Conservation (phyloP, 2,329 filamentous ascomycete species). For the Aspergillus melleus region DNA sequence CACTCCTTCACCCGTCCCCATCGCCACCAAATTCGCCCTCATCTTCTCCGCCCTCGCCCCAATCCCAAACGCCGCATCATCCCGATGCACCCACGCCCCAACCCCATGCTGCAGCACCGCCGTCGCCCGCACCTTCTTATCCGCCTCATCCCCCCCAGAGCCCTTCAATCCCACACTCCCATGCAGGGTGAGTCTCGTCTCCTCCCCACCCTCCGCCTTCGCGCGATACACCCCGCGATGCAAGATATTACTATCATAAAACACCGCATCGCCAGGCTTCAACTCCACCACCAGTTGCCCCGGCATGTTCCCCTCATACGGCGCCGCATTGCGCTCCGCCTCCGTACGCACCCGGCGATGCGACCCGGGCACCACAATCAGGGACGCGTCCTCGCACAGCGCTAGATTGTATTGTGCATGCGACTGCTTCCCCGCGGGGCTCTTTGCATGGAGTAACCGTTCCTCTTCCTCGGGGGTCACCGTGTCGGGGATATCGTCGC, state of each 20-base stretch:
- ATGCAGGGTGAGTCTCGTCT: constrained; percentile 45
- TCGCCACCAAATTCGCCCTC: constrained; percentile 45
- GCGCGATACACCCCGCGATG: constrained; percentile 46
- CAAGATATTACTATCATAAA: constrained; percentile 89
- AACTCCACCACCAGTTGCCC: constrained; percentile 67
- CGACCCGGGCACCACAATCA: constrained; percentile 76
- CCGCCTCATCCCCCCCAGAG: constrained; percentile 19
- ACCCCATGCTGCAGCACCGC: constrained; percentile 50
- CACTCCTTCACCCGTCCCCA: constrained; percentile 47
- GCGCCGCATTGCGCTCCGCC: constrained; percentile 65
- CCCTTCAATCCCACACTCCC: constrained; percentile 44
- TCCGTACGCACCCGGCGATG: constrained; percentile 71
- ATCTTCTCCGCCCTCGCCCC: constrained; percentile 44
- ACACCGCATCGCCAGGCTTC: constrained; percentile 74
- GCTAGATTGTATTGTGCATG: constrained; percentile 90
- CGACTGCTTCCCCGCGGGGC: constrained; percentile 51
- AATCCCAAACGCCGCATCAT: constrained; percentile 42
- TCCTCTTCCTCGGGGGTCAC: constrained; percentile 68
- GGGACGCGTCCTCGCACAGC: constrained; percentile 69
- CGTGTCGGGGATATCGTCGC: constrained; percentile 74
- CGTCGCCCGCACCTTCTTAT: constrained; percentile 42
- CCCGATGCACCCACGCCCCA: constrained; percentile 44
- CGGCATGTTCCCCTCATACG: constrained; percentile 62
- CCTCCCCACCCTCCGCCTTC: constrained; percentile 36
- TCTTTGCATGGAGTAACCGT: constrained; percentile 54